These are phyloP conservation scores for Kurtzmaniella quercitrusa DNA, from an alignment of 1,139 yeast species.

Conservation along the genomic window DNA sequence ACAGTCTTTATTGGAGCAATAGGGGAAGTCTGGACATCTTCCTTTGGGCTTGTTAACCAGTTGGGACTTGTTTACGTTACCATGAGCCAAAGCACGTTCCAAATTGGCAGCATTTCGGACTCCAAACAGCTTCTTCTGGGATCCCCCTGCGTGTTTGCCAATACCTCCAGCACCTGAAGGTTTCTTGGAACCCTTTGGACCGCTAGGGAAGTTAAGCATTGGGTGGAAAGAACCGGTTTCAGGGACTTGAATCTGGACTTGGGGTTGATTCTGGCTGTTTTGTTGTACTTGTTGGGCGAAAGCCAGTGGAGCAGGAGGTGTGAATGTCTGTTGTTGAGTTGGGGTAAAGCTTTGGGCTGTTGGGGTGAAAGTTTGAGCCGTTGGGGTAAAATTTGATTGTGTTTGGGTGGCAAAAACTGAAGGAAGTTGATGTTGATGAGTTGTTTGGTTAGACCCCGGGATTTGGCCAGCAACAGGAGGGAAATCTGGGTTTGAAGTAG, in stretches of 20 bases:
- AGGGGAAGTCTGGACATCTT: slow-evolving; percentile 77
- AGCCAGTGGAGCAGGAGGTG: slow-evolving; percentile 9
- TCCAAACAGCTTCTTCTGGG: slow-evolving; percentile 25
- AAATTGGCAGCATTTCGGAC: slow-evolving; percentile 35
- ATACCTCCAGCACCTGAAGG: slow-evolving; percentile 8
- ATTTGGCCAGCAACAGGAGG: neutral
- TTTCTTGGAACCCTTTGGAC: slow-evolving; percentile 13
- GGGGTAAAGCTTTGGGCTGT: neutral
- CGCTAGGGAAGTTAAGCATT: slow-evolving; percentile 13
- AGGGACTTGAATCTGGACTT: slow-evolving; percentile 10
- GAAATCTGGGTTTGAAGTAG: no score
- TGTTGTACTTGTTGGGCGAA: slow-evolving; percentile 12
- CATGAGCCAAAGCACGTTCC: slow-evolving; percentile 32
- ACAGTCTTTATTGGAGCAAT: slow-evolving; percentile 67
- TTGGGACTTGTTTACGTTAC: slow-evolving; percentile 18
- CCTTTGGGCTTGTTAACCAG: slow-evolving; percentile 39
- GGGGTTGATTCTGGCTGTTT: slow-evolving; percentile 14
- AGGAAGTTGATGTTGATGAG: no score
- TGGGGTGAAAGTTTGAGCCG: neutral
- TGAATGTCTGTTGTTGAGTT: neutral
- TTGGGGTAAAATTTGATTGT: neutral
- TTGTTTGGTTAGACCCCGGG: neutral
- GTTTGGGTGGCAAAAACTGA: neutral
- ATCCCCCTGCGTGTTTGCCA: slow-evolving; percentile 5
- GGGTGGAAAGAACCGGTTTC: slow-evolving; percentile 6